These are phyloP conservation scores for Fomitopsis betulina DNA, from an alignment of 1,284 basidiomycete genomes.

Conservation along the genomic window DNA sequence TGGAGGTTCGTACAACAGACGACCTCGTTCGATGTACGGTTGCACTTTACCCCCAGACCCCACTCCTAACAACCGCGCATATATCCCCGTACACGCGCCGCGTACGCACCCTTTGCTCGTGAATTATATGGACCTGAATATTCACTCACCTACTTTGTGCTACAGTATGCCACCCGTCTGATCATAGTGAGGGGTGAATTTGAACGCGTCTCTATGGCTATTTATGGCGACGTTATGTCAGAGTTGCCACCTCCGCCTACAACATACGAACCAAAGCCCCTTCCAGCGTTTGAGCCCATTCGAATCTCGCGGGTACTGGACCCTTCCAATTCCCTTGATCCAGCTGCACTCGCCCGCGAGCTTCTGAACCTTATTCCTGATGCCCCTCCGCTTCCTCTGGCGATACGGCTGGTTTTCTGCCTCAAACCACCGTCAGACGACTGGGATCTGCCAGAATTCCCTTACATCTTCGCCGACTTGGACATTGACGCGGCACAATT, in stretches of 20 bases:
- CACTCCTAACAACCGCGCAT: too few relatives aligned
- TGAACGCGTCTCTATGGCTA: conserved; percentile 58
- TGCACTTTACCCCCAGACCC: too few relatives aligned
- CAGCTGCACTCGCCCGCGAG: conserved; percentile 53
- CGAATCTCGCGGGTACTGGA: conserved; percentile 48
- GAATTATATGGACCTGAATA: background rate
- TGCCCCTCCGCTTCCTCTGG: conserved; percentile 54
- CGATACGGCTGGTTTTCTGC: conserved; percentile 69
- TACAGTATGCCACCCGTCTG: conserved; percentile 68
- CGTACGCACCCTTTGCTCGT: background rate
- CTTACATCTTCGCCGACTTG: conserved; percentile 57
- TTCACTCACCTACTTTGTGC: conserved; percentile 1
- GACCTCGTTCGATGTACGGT: background rate
- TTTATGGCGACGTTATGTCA: conserved; percentile 56
- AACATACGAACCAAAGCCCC: conserved; percentile 31
- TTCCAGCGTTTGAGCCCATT: conserved; percentile 35
- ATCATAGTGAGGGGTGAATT: conserved; percentile 76
- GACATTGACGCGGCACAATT: conserved; percentile 42
- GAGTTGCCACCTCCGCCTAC: conserved; percentile 22
- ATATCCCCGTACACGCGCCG: background rate
- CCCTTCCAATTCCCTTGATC: conserved; percentile 55
- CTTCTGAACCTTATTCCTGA: conserved; percentile 57
- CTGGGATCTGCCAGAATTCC: conserved; percentile 71
- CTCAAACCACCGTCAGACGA: conserved; percentile 70
- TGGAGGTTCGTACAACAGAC: background rate